Percentiles rank a stretch among this genome's conserved stretches.
phyloP scores from a whole-genome alignment of 805 yeast genomes.

The Candida qinlingensis region DNA sequence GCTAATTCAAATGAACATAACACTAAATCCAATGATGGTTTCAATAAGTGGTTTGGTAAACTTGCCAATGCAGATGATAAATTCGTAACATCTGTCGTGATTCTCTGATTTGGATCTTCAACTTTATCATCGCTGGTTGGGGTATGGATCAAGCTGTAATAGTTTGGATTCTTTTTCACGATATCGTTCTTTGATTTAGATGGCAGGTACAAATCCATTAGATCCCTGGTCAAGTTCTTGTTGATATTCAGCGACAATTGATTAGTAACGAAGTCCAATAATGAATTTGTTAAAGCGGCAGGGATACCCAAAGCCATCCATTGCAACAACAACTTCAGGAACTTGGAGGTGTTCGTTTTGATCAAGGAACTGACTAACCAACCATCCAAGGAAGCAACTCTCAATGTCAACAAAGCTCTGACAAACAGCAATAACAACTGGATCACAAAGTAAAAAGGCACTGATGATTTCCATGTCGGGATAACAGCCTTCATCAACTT shows the following conservation, averaged over 20 bases:
- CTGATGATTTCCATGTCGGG: constrained; percentile 22
- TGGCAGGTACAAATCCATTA: constrained; percentile 70
- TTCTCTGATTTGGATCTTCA: constrained; percentile 75
- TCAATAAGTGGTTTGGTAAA: constrained; percentile 77
- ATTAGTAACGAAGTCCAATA: constrained; percentile 56
- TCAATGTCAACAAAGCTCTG: constrained; percentile 70
- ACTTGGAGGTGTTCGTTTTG: constrained; percentile 58
- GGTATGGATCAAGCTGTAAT: constrained; percentile 65
- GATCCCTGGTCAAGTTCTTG: constrained; percentile 53
- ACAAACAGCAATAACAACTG: constrained; percentile 44
- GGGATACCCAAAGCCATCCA: constrained; percentile 90
- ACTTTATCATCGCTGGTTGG: constrained; percentile 38
- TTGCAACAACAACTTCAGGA: constrained; percentile 53
- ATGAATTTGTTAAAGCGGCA: constrained; percentile 72
- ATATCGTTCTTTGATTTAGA: constrained; percentile 32
- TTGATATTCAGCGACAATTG: constrained; percentile 56
- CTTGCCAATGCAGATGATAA: constrained; percentile 66
- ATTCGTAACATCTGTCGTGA: constrained; percentile 74
- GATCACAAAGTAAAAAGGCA: constrained; percentile 18
- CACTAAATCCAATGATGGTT: constrained; percentile 74
- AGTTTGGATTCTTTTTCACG: constrained; percentile 50
- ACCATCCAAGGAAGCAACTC: constrained; percentile 86
- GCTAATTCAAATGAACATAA: constrained; percentile 74
- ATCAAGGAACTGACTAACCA: constrained; percentile 76
- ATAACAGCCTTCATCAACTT: constrained; percentile 15